Evolutionary conservation across 441 rosid genomes (phyloP).

Genomic region (Gossypium armourianum): DNA sequence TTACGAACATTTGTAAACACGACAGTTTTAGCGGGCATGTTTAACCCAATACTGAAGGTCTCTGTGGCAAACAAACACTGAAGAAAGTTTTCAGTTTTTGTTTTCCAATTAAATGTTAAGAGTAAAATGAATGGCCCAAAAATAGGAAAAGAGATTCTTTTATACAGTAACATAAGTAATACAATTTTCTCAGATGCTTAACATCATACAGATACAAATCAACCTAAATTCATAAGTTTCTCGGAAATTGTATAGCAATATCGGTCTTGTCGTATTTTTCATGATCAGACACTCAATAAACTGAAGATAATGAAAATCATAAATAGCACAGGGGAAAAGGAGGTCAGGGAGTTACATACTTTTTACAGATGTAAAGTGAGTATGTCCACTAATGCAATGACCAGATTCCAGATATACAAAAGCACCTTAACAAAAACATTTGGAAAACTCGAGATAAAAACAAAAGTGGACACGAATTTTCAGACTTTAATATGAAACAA

Average conservation of each 20-base stretch:
- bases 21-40: constrained; percentile 98
- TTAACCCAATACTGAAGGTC: constrained; percentile 94
- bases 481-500: background rate
- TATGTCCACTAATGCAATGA: background rate
- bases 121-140: background rate
- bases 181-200: background rate
- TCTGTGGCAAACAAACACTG: constrained; percentile 98
- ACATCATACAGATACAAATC: background rate
- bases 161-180: background rate
- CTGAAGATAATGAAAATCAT: background rate
- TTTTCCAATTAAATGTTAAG: background rate
- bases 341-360: background rate
- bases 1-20: constrained; percentile 95
- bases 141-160: background rate
- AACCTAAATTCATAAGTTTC: background rate
- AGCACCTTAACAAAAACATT: background rate
- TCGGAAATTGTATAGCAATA: background rate
- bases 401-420: background rate
- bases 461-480: background rate
- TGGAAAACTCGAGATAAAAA: background rate
- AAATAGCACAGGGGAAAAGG: background rate
- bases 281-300: background rate
- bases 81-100: constrained; percentile 25
- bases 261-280: background rate
- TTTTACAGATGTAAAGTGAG: background rate